Evolutionary conservation across 1,284 basidiomycete genomes (phyloP), one percentile per base, ranked within the genome.

Genomic region (Apiotrichum mycotoxinovorans): DNA sequence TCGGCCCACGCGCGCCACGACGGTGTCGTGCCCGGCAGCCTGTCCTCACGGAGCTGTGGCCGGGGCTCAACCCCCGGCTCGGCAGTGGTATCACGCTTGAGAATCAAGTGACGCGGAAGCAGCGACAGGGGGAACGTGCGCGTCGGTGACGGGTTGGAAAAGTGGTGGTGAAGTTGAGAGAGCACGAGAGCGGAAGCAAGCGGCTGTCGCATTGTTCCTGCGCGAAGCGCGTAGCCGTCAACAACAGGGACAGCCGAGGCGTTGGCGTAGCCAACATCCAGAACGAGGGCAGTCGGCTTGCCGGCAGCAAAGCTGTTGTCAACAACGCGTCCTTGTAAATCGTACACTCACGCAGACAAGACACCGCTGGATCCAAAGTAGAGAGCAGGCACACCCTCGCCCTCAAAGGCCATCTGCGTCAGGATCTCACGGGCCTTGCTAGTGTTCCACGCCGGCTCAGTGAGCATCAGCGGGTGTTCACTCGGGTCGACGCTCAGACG

Each of bases 301-400:
- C 96, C 95, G 48, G 94, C 88, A 12, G 95, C 91, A 74, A 99
- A 99, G 4, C 46, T 48, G 20, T 12, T 20, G 27, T 46, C 30
- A 46, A 27, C n/a, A 2, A 91, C 93, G 50, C 10, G 8, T 7
- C 11, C 37, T 27, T 27, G n/a, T 5, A 23, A 20, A 43, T 22
- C 4, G 22, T 20, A 7, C 41, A 30, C 77, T 94, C 34, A 48
- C 87, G 93, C 89, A 74, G 91, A 95, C 52, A 98, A 79, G 17
- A 98, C 95, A n/a, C 90, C 88, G 25, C 89, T 88, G 72, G 98
- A 97, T 34, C 95, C 93, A 51, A 97, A 89, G 74, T 98, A 99
- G 78, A 96, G 93, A 1, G 95, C 96, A 2, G 96, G 96, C 10
- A 88, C 89, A 51, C 90, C 81, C 68, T 97, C 93, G 61, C 94